Percentiles rank a stretch among this genome's conserved stretches.
Evolutionary conservation across 164 flowering plant species (phyloP).

Genomic region (Macadamia integrifolia): DNA sequence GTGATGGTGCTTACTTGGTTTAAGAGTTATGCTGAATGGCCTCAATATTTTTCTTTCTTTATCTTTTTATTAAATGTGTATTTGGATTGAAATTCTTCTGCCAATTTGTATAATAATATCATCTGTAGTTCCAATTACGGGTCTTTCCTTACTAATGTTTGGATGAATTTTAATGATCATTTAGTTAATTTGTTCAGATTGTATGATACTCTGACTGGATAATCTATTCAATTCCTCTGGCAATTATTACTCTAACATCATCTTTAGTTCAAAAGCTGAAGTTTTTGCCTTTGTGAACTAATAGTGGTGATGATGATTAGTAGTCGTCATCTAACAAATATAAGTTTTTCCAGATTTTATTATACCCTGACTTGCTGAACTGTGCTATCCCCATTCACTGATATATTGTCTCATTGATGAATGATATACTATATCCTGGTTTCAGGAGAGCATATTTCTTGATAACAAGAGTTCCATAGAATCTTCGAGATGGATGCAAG

Average conservation of each 20-base stretch:
- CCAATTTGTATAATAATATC: too few relatives aligned
- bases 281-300: background rate
- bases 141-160: too few relatives aligned
- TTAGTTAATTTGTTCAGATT: too few relatives aligned
- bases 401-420: background rate
- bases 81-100: too few relatives aligned
- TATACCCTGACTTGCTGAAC: background rate
- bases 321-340: too few relatives aligned
- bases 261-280: background rate
- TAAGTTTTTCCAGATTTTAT: background rate
- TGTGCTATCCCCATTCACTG: background rate
- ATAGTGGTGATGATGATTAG: too few relatives aligned
- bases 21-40: background rate
- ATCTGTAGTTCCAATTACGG: too few relatives aligned
- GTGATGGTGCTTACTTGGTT: background rate
- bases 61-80: background rate
- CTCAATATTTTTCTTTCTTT: background rate
- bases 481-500: background rate
- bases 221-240: background rate
- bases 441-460: slow-evolving; percentile 14
- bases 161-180: too few relatives aligned
- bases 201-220: too few relatives aligned
- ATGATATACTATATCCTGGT: slow-evolving; percentile 1
- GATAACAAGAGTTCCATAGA: slow-evolving; percentile 4
- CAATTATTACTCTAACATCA: background rate